These are phyloP conservation scores for Scutellaria baicalensis DNA, from an alignment of 257 asterid species.

Conservation along the genomic window DNA sequence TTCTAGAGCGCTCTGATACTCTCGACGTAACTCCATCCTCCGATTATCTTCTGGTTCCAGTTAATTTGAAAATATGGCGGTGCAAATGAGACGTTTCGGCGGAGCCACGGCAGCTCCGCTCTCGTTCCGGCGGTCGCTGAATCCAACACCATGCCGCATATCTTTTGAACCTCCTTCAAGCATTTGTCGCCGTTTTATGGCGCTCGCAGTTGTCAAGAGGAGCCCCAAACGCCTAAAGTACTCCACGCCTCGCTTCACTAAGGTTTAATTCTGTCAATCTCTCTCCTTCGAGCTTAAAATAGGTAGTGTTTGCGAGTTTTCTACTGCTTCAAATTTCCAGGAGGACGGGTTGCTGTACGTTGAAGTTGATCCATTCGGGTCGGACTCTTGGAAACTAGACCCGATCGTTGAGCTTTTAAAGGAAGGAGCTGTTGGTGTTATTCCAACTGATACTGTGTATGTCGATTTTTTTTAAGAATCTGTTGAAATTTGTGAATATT, in stretches of 20 bases:
- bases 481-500: not conserved
- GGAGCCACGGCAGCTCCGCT: conserved; percentile 26
- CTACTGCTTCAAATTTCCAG: conserved; percentile 26
- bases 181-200: conserved; percentile 25
- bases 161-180: conserved; percentile 19
- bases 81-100: conserved; percentile 27
- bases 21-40: not conserved
- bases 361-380: conserved; percentile 74
- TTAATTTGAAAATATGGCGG: conserved; percentile 32
- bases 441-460: conserved; percentile 93
- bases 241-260: conserved; percentile 66
- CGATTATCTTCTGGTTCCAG: not conserved
- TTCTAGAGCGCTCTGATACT: not conserved
- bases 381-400: conserved; percentile 85
- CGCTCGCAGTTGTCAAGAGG: conserved; percentile 56
- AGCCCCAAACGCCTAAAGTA: conserved; percentile 94
- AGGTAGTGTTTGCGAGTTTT: not conserved
- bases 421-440: conserved; percentile 93
- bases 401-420: conserved; percentile 71
- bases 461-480: not conserved
- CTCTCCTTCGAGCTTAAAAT: not conserved
- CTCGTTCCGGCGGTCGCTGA: conserved; percentile 31
- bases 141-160: conserved; percentile 20
- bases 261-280: conserved; percentile 30
- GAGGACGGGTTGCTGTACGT: conserved; percentile 54